Conservation (phyloP, 164 flowering plant species). For the Berberis thunbergii region DNA sequence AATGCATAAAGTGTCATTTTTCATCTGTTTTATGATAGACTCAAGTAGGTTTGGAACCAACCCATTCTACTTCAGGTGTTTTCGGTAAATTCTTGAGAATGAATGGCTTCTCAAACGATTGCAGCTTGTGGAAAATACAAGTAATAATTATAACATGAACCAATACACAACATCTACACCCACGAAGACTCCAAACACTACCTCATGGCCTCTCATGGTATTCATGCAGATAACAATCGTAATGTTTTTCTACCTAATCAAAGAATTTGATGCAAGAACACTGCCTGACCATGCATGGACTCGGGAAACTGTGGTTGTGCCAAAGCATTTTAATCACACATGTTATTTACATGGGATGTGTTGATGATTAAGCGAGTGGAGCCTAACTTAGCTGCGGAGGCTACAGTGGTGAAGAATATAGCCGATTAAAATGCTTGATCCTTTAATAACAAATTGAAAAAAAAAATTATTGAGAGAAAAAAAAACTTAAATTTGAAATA, state of each 20-base stretch:
- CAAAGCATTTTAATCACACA: slow-evolving; percentile 23
- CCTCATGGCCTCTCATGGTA: background rate
- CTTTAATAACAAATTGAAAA: slow-evolving; percentile 54
- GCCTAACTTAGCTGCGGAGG: slow-evolving; percentile 19
- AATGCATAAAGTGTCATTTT: too few species aligned
- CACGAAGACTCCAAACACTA: background rate
- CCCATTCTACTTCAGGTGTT: too few species aligned
- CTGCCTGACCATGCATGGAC: slow-evolving; percentile 30
- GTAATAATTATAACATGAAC: too few species aligned
- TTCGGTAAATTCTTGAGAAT: too few species aligned
- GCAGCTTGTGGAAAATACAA: too few species aligned
- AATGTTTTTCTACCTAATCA: slow-evolving; percentile 19
- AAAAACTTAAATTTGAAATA: slow-evolving; percentile 44
- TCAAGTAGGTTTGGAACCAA: too few species aligned
- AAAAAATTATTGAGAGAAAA: too few species aligned
- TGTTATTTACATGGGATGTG: slow-evolving; percentile 51
- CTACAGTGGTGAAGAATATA: slow-evolving; percentile 32
- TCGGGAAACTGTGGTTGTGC: slow-evolving; percentile 11
- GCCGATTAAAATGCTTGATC: slow-evolving; percentile 58
- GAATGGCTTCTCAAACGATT: too few species aligned
- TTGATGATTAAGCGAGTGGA: slow-evolving; percentile 58
- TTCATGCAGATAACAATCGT: slow-evolving; percentile 22
- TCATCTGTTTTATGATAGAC: too few species aligned
- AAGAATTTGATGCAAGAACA: slow-evolving; percentile 45
- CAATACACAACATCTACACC: background rate